Evolutionary conservation across 768 basidiomycete genomes (phyloP), one percentile per base, ranked within the genome.

Genomic region (Leccinum ochraceum): DNA sequence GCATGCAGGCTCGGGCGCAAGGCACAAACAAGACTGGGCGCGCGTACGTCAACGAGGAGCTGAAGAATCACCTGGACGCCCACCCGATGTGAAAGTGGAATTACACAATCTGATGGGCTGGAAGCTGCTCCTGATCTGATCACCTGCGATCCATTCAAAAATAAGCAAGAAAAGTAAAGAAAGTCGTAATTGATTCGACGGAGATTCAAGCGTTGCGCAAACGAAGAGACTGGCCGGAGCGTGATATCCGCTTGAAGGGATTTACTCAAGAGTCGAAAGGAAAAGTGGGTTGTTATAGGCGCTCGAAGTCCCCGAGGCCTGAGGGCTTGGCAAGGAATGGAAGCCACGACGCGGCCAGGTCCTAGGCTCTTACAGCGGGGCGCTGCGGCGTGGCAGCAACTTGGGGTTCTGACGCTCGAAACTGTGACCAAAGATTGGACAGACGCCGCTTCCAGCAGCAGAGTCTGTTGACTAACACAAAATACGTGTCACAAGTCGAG

Each of bases 261-360:
- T 14, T 24, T 24, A 7, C 6, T 14, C 14, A 5, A 49, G 16
- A 6, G 48, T 22, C 22, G 7, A 14, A 48, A 6, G 6, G 48
- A 5, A 49, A 49, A 26, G 48, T 8, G 39, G 44, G 6, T 46
- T 30, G 24, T 42, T 63, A 58, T 67, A 28, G 46, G 56, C 26
- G 22, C 51, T 16, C 11, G 13, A 26, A 30, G 17, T n/a, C 28
- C 28, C 22, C 6, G 28, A 28, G 28, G 28, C 28, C 28, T 17
- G 39, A 42, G 39, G 8, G 17, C 6, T 48, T 32, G 32, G 9
- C 9, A 24, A 39, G 22, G 55, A 26, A 50, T 32, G 49, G 44
- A 44, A 10, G 34, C 55, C 66, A 57, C 57, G 66, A 67, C 59
- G 63, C 34, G 46, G 26, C 17, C 52, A 24, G 26, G 16, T 30